Evolutionary conservation across 2,329 filamentous ascomycete species (phyloP).

Genomic region (Phaeoacremonium minimum): DNA sequence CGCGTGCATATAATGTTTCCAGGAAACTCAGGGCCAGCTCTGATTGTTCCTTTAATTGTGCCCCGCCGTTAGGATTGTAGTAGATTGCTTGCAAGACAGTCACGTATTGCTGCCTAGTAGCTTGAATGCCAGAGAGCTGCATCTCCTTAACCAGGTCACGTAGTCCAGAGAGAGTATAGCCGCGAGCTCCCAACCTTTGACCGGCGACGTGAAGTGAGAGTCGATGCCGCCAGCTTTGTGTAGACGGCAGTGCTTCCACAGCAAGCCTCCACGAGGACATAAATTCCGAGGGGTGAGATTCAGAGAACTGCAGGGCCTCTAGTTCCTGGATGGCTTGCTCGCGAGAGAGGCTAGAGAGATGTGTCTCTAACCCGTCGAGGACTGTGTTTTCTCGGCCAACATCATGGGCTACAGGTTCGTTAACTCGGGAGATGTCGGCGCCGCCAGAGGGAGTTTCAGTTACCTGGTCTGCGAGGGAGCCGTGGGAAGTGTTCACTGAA

Average conservation of each 20-base stretch:
- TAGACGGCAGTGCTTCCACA: constrained; percentile 19
- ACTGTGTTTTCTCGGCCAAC: neutral
- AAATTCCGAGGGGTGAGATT: constrained; percentile 5
- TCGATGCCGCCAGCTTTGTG: constrained; percentile 26
- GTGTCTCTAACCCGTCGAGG: constrained; percentile 6
- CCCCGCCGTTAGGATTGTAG: constrained; percentile 5
- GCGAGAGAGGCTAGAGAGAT: constrained; percentile 1
- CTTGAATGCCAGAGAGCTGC: constrained; percentile 27
- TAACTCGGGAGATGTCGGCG: constrained; percentile 6
- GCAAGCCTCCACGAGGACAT: constrained; percentile 13
- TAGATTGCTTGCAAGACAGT: constrained; percentile 35
- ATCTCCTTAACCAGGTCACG: constrained; percentile 30
- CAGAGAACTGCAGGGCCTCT: constrained; percentile 4
- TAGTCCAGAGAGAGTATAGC: constrained; percentile 11
- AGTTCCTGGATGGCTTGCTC: constrained; percentile 1
- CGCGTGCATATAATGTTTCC: constrained; percentile 38
- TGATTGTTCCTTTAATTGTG: constrained; percentile 22
- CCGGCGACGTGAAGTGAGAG: constrained; percentile 21
- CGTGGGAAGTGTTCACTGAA: no score
- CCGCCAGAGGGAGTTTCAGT: constrained; percentile 6
- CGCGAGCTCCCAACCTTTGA: constrained; percentile 10
- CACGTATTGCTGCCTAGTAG: constrained; percentile 28
- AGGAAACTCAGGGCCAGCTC: constrained; percentile 37
- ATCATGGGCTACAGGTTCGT: constrained; percentile 5
- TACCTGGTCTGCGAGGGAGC: constrained; percentile 11